phyloP scores from a whole-genome alignment of 2,329 filamentous ascomycete genomes.

The Exophiala sp. region DNA sequence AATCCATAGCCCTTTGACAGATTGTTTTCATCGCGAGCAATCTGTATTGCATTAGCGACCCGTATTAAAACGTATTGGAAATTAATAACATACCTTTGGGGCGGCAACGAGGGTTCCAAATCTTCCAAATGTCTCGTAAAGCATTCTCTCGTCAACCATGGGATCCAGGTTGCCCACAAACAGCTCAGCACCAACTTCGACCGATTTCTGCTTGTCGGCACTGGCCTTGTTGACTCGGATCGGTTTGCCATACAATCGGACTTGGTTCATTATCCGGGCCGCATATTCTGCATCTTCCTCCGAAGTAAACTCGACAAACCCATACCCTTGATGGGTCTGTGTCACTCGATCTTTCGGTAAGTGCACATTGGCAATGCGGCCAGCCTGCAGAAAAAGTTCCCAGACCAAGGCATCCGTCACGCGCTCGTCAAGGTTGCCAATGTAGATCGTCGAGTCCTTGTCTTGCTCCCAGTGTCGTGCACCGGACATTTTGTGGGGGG shows the following conservation, averaged over 20 bases:
- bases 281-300: slow-evolving; percentile 96
- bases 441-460: slow-evolving; percentile 96
- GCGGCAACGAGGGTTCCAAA: slow-evolving; percentile 80
- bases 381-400: slow-evolving; percentile 97
- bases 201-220: slow-evolving; percentile 88
- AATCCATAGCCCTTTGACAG: slow-evolving; percentile 95
- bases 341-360: slow-evolving; percentile 97
- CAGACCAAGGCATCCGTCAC: slow-evolving; percentile 84
- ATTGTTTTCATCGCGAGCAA: slow-evolving; percentile 79
- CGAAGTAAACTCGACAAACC: slow-evolving; percentile 96
- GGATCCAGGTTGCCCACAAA: slow-evolving; percentile 94
- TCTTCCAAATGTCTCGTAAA: slow-evolving; percentile 90
- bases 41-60: slow-evolving; percentile 37
- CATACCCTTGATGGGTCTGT: slow-evolving; percentile 93
- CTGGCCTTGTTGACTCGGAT: slow-evolving; percentile 92
- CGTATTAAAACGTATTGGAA: background rate
- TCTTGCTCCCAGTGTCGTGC: slow-evolving; percentile 90
- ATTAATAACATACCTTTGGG: slow-evolving; percentile 61
- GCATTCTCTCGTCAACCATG: slow-evolving; percentile 89
- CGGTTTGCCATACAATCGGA: slow-evolving; percentile 86
- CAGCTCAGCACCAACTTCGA: slow-evolving; percentile 92
- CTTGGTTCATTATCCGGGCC: slow-evolving; percentile 91
- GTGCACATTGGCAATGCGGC: slow-evolving; percentile 95
- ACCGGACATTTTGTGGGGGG: slow-evolving; percentile 52
- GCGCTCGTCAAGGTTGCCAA: slow-evolving; percentile 97